These are phyloP conservation scores for Neurospora sp. DNA, from an alignment of 495 filamentous ascomycete genomes.

Conservation along the genomic window DNA sequence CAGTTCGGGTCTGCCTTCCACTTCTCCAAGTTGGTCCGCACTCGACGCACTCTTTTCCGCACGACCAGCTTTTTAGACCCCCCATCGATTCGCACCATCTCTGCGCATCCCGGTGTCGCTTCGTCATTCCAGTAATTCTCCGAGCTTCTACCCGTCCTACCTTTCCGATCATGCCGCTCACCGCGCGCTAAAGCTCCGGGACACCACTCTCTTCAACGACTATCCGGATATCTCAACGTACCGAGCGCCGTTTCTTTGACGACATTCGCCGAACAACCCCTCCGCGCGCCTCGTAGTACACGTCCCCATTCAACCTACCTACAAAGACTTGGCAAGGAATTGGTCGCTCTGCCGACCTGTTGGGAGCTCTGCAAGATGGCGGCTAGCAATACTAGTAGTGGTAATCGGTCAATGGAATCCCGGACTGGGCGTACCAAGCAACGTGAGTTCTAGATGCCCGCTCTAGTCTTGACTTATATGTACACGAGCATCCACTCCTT, in stretches of 20 bases:
- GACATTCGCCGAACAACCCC: neutral
- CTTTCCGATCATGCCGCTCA: neutral
- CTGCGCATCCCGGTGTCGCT: neutral
- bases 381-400: constrained; percentile 28
- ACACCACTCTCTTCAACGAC: neutral
- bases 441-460: constrained; percentile 47
- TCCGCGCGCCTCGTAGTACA: neutral
- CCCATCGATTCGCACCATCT: neutral
- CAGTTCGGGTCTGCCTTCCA: neutral
- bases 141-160: neutral
- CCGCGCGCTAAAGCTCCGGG: neutral
- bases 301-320: neutral
- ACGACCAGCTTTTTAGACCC: neutral
- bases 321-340: neutral
- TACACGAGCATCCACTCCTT: constrained; percentile 6
- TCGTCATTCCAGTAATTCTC: neutral
- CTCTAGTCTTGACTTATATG: constrained; percentile 11
- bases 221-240: neutral
- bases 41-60: neutral
- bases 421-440: constrained; percentile 67
- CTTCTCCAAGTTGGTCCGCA: neutral
- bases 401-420: constrained; percentile 63
- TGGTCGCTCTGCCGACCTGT: neutral
- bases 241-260: neutral
- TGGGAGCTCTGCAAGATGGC: constrained; percentile 29